A percentile compares a stretch with the other conserved stretches of the same genome.
Evolutionary conservation across 208 protist species (phyloP).

Genomic region (Phytomonas francai): DNA sequence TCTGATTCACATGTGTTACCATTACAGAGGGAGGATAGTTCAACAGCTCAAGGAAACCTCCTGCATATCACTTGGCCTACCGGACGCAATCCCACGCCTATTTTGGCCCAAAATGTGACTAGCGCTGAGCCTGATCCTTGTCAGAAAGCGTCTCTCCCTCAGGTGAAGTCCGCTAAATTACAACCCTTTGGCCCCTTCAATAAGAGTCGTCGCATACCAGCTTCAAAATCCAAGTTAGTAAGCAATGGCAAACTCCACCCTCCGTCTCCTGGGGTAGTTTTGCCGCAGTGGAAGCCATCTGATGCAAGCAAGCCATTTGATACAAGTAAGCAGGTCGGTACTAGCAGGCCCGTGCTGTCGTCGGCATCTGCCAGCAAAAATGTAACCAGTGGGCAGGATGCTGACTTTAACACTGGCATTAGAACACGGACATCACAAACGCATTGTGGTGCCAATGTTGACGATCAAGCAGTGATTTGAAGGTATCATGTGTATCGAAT

Average conservation of each 20-base stretch:
- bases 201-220: not conserved
- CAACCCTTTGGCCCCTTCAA: not conserved
- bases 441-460: not conserved
- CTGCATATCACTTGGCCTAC: not conserved
- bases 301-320: not conserved
- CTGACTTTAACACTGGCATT: not conserved
- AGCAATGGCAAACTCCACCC: not conserved
- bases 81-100: not conserved
- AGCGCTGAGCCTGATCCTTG: not conserved
- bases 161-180: not conserved
- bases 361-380: not conserved
- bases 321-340: not conserved
- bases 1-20: not conserved
- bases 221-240: not conserved
- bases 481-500: not conserved
- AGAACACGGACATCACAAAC: not conserved
- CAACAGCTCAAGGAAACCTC: not conserved
- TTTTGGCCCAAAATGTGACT: not conserved
- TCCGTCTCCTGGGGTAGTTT: not conserved
- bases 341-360: not conserved
- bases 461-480: not conserved
- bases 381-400: not conserved
- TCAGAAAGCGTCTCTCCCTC: not conserved
- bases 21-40: not conserved
- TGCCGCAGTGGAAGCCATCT: not conserved